These are phyloP conservation scores for Mycena albidolilacea DNA, from an alignment of 768 basidiomycete species.

Conservation along the genomic window DNA sequence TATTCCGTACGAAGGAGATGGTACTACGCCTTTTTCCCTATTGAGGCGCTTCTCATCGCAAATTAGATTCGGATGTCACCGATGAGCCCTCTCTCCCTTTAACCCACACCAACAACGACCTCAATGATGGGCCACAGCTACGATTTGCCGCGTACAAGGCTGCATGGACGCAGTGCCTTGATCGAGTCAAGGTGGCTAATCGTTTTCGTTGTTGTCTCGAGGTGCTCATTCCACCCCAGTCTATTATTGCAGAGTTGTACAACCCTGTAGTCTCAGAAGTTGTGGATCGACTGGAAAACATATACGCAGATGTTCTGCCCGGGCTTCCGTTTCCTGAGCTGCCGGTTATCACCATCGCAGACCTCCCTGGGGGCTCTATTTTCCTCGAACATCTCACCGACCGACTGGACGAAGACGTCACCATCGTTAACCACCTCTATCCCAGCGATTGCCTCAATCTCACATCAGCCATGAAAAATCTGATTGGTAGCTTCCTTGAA, in stretches of 20 bases:
- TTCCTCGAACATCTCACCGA: conserved; percentile 64
- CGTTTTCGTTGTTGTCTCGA: not conserved
- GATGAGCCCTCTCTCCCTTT: not conserved
- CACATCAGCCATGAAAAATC: conserved; percentile 64
- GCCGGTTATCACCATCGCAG: conserved; percentile 69
- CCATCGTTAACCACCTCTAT: conserved; percentile 64
- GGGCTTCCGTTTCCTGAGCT: conserved; percentile 74
- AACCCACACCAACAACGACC: conserved; percentile 31
- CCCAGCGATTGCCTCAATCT: conserved; percentile 72
- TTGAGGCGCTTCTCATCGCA: not conserved
- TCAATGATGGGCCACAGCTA: conserved; percentile 60
- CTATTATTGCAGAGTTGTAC: conserved; percentile 63
- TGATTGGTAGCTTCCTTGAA: conserved; percentile 69
- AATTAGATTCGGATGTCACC: not conserved
- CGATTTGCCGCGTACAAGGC: conserved; percentile 68
- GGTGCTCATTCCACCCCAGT: conserved; percentile 48
- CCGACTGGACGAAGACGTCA: conserved; percentile 22
- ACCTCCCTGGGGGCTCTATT: conserved; percentile 60
- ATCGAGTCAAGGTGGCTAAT: conserved; percentile 65
- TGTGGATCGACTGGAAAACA: conserved; percentile 56
- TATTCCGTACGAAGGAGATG: conserved; percentile 27
- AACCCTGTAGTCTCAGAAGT: conserved; percentile 63
- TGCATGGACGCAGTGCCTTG: conserved; percentile 74
- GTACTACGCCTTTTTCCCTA: not conserved
- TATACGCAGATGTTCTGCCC: conserved; percentile 63